Evolutionary conservation across 345 rosid species (phyloP), one percentile per base, ranked within the genome.

Genomic region (Noccaea caerulescens): DNA sequence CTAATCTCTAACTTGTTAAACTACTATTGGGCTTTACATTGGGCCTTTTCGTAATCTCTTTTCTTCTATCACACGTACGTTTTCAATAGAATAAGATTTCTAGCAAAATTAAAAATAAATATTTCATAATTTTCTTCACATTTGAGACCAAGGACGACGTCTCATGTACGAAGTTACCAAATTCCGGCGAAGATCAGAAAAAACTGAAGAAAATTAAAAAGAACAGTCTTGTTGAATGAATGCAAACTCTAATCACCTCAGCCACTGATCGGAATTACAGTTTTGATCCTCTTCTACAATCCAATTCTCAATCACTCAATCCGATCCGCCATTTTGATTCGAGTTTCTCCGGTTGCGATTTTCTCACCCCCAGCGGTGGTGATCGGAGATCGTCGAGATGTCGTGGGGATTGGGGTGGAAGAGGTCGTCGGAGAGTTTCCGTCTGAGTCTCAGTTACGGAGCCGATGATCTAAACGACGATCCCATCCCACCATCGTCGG

Each of bases 381-480:
- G 74, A 53, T 68, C 74, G 79, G 69, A 33, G 58, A 74, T 68
- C 69, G 12, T 38, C 56, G 58, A 34, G 8, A 94, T 94, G 99
- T 94, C 98, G 50, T 93, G 98, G 98, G 97, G 96, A 49, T 72
- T 93, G 63, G 97, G 99, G 38, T 94, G 99, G 99, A 92, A 91
- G 77, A 80, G 99, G 62, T 81, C 98, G 4, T 84, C 87, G 76
- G 98, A 94, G 82, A 76, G 72, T 77, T 90, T 91, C 84, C 94
- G 87, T 34, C 66, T 94, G 10, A 82, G 80, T 8, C 92, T 94
- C 44, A 79, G 80, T 0, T 94, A 91, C 65, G 97, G 98, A 5
- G 73, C 83, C 0, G 98, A 92, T 66, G 91, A 86, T 58, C 79
- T 80, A 13, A 78, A 68, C 16, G 88, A 85, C 14, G 86, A 85